Evolutionary conservation across 257 asterid genomes (phyloP).

Genomic region (Paraleonurus japonicus): DNA sequence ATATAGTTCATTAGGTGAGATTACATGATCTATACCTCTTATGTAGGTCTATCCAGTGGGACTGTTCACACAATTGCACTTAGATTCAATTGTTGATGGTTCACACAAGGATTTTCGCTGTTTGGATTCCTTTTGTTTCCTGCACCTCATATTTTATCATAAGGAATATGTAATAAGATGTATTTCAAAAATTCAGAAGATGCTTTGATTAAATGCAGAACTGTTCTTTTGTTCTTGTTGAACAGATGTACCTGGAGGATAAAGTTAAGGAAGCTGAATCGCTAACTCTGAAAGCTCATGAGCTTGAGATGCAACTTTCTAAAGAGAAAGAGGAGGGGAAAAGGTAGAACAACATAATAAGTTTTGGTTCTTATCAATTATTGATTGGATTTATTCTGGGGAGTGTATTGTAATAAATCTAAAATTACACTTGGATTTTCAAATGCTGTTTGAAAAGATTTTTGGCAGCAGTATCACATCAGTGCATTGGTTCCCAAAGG

Average conservation of each 20-base stretch:
- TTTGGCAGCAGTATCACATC: not conserved
- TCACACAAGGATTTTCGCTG: not conserved
- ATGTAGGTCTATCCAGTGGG: not conserved
- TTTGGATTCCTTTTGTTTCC: slow-evolving; percentile 3
- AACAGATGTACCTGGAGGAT: slow-evolving; percentile 69
- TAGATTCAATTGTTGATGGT: slow-evolving; percentile 15
- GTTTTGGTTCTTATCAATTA: slow-evolving; percentile 13
- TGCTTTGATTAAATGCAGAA: slow-evolving; percentile 7
- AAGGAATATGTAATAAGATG: slow-evolving; percentile 12
- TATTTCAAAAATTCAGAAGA: not conserved
- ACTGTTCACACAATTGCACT: not conserved
- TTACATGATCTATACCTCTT: not conserved
- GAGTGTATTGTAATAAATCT: not conserved
- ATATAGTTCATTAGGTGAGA: not conserved
- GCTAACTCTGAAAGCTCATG: slow-evolving; percentile 50
- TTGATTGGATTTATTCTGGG: slow-evolving; percentile 10
- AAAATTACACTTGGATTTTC: slow-evolving; percentile 1
- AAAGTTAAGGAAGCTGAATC: slow-evolving; percentile 51
- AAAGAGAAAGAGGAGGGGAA: slow-evolving; percentile 73
- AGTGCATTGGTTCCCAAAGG: not conserved
- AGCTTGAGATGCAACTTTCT: slow-evolving; percentile 68
- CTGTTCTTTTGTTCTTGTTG: slow-evolving; percentile 23
- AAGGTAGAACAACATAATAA: slow-evolving; percentile 41
- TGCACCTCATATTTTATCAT: not conserved
- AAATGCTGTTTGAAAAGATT: slow-evolving; percentile 10